A percentile compares a stretch with the other conserved stretches of the same genome.
Evolutionary conservation across 1,139 yeast genomes (phyloP).

Genomic region (Candida smagusa): DNA sequence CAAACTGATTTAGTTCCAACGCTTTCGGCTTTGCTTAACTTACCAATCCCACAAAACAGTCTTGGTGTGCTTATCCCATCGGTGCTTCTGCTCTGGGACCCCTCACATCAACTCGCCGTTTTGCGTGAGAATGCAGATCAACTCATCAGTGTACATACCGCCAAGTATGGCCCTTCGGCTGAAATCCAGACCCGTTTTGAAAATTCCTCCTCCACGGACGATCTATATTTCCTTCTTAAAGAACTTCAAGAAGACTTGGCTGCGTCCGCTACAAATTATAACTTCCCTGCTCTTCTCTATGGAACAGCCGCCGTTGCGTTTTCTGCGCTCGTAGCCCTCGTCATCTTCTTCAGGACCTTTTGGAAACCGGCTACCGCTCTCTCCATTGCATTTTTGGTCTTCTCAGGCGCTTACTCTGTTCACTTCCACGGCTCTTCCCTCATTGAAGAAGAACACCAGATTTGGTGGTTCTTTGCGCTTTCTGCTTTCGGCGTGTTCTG

Average conservation of each 20-base stretch:
- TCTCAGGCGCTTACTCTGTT: constrained; percentile 46
- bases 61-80: constrained; percentile 69
- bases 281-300: constrained; percentile 44
- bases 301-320: constrained; percentile 39
- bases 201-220: constrained; percentile 9
- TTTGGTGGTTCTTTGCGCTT: constrained; percentile 84
- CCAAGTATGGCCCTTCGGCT: constrained; percentile 18
- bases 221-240: constrained; percentile 38
- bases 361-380: constrained; percentile 12
- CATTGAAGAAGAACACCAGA: constrained; percentile 95
- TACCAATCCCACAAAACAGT: constrained; percentile 84
- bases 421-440: constrained; percentile 85
- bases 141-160: constrained; percentile 35
- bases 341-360: constrained; percentile 16
- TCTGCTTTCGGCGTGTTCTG: constrained; percentile 16
- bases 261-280: constrained; percentile 71
- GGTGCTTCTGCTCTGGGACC: constrained; percentile 53
- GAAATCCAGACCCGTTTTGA: constrained; percentile 7
- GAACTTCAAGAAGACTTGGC: constrained; percentile 56
- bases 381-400: constrained; percentile 22
- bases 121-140: constrained; percentile 63
- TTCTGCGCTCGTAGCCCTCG: constrained; percentile 20
- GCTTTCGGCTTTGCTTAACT: constrained; percentile 62
- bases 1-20: constrained; percentile 93
- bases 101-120: constrained; percentile 35